phyloP scores from a whole-genome alignment of 495 filamentous ascomycete species.

The Collariella sp. region DNA sequence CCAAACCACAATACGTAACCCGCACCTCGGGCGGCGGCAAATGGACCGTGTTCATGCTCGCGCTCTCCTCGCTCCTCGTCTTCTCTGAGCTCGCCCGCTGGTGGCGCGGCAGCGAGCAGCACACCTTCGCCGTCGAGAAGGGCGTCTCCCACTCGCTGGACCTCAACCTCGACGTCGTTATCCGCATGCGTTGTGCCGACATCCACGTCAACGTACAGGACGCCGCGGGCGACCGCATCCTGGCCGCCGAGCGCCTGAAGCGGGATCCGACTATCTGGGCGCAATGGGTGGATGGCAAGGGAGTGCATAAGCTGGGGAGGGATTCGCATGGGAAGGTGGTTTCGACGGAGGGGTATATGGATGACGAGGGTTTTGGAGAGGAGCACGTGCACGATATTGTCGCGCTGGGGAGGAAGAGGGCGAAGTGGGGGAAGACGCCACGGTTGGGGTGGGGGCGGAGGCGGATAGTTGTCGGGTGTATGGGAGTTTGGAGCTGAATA shows the following conservation, averaged over 20 bases:
- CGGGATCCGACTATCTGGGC: conserved; percentile 71
- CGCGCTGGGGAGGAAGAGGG: conserved; percentile 45
- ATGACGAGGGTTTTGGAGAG: conserved; percentile 53
- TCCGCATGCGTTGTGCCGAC: conserved; percentile 82
- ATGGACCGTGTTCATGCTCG: conserved; percentile 78
- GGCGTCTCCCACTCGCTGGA: conserved; percentile 78
- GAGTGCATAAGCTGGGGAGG: conserved; percentile 56
- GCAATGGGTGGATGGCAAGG: conserved; percentile 68
- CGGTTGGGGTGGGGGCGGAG: conserved; percentile 45
- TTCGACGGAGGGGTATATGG: conserved; percentile 48
- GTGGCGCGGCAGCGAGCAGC: conserved; percentile 72
- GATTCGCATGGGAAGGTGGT: conserved; percentile 38
- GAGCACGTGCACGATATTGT: conserved; percentile 69
- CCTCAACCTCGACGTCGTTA: conserved; percentile 89
- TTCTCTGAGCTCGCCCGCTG: conserved; percentile 70
- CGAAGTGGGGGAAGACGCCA: conserved; percentile 66
- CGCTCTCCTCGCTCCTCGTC: conserved; percentile 62
- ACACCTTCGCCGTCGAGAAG: conserved; percentile 92
- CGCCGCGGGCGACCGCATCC: conserved; percentile 80
- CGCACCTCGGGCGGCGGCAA: conserved; percentile 76
- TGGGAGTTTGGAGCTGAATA: conserved; percentile 84
- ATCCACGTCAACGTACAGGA: conserved; percentile 97
- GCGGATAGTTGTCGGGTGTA: conserved; percentile 72
- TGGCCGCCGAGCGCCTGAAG: conserved; percentile 65
- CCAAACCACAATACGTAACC: conserved; percentile 83